These are phyloP conservation scores for Dimocarpus longan DNA, from an alignment of 345 rosid genomes.

Conservation along the genomic window DNA sequence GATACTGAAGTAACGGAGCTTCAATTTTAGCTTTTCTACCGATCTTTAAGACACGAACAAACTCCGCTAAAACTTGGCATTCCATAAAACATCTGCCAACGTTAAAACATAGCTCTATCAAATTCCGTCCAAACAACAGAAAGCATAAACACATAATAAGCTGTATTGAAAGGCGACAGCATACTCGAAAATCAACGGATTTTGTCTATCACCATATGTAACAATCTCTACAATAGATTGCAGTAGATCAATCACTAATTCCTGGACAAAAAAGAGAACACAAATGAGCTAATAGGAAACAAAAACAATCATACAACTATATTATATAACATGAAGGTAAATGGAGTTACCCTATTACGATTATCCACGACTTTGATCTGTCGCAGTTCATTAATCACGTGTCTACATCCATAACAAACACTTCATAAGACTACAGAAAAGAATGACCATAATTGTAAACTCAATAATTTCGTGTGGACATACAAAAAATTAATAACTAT, in stretches of 20 bases:
- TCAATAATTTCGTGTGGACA: neutral
- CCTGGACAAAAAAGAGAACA: conserved; percentile 32
- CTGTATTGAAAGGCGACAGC: neutral
- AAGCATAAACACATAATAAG: conserved; percentile 14
- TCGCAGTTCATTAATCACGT: conserved; percentile 49
- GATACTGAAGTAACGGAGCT: conserved; percentile 63
- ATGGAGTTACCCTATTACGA: conserved; percentile 45
- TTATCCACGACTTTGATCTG: conserved; percentile 47
- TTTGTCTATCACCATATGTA: conserved; percentile 64
- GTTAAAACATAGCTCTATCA: neutral
- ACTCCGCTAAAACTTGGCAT: conserved; percentile 64
- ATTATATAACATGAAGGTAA: conserved; percentile 9
- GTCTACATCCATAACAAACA: conserved; percentile 29
- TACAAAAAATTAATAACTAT: too few species aligned
- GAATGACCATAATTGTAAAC: neutral
- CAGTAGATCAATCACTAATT: conserved; percentile 50
- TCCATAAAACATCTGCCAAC: conserved; percentile 63
- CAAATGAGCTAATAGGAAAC: conserved; percentile 12
- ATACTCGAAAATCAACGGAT: conserved; percentile 62
- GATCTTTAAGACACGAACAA: conserved; percentile 53
- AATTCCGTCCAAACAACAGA: neutral
- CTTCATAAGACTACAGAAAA: conserved; percentile 2
- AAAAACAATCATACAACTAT: neutral
- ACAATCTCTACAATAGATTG: conserved; percentile 69
- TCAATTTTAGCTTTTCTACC: conserved; percentile 51